A percentile compares a stretch with the other conserved stretches of the same genome.
Evolutionary conservation across 257 asterid genomes (phyloP).

Genomic region (Solanum paucissectum): DNA sequence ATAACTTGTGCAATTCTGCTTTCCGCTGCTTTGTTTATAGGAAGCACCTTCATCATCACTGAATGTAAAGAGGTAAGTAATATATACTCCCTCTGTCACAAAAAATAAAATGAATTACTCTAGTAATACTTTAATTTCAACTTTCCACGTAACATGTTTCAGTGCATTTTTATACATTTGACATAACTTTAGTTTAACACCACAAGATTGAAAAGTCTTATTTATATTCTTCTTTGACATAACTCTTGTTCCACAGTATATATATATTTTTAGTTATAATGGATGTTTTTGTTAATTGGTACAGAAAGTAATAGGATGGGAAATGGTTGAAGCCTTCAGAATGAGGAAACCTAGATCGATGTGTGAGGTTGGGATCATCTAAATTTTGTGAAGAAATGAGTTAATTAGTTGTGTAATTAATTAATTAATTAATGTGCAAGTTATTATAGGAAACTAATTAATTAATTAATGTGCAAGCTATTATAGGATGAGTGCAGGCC

Average conservation of each 20-base stretch:
- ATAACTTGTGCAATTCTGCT: conserved; percentile 29
- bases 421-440: not conserved
- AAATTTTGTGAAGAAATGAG: not conserved
- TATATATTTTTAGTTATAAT: not conserved
- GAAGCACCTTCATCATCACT: conserved; percentile 21
- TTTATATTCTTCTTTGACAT: not conserved
- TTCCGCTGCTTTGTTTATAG: conserved; percentile 34
- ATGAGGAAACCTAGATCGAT: conserved; percentile 10
- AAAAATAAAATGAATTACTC: not conserved
- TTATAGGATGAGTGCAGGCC: conserved; percentile 45
- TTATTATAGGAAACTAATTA: conserved; percentile 14
- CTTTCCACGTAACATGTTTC: not conserved
- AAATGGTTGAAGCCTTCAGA: conserved; percentile 8
- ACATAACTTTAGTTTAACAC: not conserved
- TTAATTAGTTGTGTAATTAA: not conserved
- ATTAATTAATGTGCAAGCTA: not conserved
- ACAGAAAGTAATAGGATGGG: conserved; percentile 40
- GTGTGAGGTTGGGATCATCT: conserved; percentile 44
- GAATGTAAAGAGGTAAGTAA: conserved; percentile 55
- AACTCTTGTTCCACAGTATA: not conserved
- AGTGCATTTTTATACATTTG: too few relatives aligned
- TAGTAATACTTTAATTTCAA: too few relatives aligned
- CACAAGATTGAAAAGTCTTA: not conserved
- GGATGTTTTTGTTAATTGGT: not conserved
- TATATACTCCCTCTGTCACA: not conserved